phyloP scores from a whole-genome alignment of 2,329 filamentous ascomycete genomes.

The Pezicula rhizophila region DNA sequence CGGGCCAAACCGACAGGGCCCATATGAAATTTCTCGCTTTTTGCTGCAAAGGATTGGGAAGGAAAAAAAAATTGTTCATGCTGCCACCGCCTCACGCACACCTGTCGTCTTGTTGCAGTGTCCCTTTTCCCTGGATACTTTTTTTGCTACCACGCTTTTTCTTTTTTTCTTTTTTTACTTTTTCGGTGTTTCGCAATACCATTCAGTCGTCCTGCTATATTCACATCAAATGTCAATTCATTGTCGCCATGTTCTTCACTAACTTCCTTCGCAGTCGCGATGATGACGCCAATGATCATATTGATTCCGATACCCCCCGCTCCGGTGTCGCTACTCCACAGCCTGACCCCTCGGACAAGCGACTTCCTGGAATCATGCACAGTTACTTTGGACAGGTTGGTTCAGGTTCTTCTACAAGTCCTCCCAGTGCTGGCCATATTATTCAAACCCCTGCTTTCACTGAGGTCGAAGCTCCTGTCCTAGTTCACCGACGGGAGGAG shows the following conservation, averaged over 20 bases:
- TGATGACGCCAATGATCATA: conserved; percentile 69
- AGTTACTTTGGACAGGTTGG: conserved; percentile 99
- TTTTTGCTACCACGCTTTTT: no score
- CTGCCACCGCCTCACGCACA: no score
- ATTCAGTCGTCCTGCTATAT: not conserved
- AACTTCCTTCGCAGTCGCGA: conserved; percentile 34
- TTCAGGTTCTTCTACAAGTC: conserved; percentile 61
- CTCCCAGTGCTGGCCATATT: conserved; percentile 21
- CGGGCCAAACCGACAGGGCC: no score
- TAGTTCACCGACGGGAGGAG: conserved; percentile 15
- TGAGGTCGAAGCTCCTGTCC: conserved; percentile 13
- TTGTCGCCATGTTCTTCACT: conserved; percentile 17
- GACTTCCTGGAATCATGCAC: conserved; percentile 87
- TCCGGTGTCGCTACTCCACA: conserved; percentile 90
- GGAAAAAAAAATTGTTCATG: no score
- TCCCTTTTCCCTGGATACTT: no score
- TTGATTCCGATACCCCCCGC: conserved; percentile 80
- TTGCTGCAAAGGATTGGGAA: no score
- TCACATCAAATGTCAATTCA: conserved; percentile 3
- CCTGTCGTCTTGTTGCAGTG: no score
- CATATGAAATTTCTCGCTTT: no score
- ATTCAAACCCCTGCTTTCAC: conserved; percentile 22
- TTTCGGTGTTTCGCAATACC: not conserved
- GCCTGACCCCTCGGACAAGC: conserved; percentile 90
- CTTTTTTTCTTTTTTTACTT: no score